Conservation (phyloP, 176 grass and related monocot genomes). For the Raddia distichophylla region DNA sequence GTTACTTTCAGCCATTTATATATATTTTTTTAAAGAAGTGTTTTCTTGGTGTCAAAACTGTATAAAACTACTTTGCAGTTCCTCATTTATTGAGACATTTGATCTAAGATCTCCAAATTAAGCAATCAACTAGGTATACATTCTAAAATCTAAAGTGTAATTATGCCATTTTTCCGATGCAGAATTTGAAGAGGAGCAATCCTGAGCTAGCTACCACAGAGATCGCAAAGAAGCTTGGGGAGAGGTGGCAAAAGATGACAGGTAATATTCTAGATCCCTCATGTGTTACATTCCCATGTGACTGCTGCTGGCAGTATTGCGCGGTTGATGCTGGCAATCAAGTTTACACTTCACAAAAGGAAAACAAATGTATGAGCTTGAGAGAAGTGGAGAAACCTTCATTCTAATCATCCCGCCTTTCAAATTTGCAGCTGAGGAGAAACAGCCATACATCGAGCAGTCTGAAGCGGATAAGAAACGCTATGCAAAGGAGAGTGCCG, state of each 20-base stretch:
- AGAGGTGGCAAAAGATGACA: conserved; percentile 85
- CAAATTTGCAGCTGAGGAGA: conserved; percentile 64
- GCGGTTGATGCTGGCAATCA: neutral
- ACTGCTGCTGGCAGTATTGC: neutral
- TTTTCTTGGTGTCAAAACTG: neutral
- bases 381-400: neutral
- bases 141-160: conserved; percentile 6
- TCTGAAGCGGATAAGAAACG: conserved; percentile 67
- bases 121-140: neutral
- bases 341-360: neutral
- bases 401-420: conserved; percentile 2
- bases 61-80: neutral
- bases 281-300: neutral
- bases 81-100: neutral
- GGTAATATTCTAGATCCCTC: conserved; percentile 41
- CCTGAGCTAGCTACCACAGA: conserved; percentile 71
- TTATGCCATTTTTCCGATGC: conserved; percentile 9
- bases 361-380: neutral
- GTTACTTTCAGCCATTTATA: conserved; percentile 22
- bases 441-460: conserved; percentile 59
- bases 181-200: conserved; percentile 80
- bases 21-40: neutral
- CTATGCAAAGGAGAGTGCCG: conserved; percentile 64
- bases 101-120: neutral
- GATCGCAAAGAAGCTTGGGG: conserved; percentile 74